Conservation (phyloP, 257 asterid genomes). For the Ehretia macrophylla region DNA sequence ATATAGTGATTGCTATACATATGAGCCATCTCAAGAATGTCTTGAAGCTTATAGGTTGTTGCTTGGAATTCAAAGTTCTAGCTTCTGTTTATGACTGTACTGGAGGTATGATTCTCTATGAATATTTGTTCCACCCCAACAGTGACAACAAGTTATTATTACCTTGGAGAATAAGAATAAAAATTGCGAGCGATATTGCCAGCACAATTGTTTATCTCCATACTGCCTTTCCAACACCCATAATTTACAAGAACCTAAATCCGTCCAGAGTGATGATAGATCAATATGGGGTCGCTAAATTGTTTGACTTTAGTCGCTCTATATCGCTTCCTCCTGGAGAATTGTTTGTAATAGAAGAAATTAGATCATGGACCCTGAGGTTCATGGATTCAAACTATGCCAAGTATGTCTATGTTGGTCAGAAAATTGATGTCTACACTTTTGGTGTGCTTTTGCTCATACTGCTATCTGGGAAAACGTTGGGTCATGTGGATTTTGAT, state of each 20-base stretch:
- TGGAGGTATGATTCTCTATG: not conserved
- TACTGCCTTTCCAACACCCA: constrained; percentile 13
- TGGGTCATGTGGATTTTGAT: not conserved
- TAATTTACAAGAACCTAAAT: constrained; percentile 8
- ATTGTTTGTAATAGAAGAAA: constrained; percentile 10
- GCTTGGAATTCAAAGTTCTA: constrained; percentile 13
- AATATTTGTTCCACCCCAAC: not conserved
- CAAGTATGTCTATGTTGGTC: not conserved
- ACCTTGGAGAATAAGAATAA: constrained; percentile 13
- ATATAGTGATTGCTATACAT: constrained; percentile 14
- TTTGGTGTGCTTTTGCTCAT: constrained; percentile 8
- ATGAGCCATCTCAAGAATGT: constrained; percentile 15
- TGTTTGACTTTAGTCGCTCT: constrained; percentile 7
- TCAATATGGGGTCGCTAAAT: constrained; percentile 12
- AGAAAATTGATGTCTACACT: constrained; percentile 7
- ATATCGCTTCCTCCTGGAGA: constrained; percentile 16
- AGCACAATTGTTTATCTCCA: constrained; percentile 14
- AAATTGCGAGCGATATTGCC: constrained; percentile 17
- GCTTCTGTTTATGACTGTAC: constrained; percentile 12
- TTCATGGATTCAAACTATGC: not conserved
- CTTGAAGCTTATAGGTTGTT: constrained; percentile 13
- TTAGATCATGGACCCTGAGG: constrained; percentile 3
- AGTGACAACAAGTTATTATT: not conserved
- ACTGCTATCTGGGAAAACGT: constrained; percentile 2
- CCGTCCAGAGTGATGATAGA: constrained; percentile 13